Percentiles rank a stretch among this genome's conserved stretches.
Conservation (phyloP, 306 rosid species). For the Clitoria ternatea region DNA sequence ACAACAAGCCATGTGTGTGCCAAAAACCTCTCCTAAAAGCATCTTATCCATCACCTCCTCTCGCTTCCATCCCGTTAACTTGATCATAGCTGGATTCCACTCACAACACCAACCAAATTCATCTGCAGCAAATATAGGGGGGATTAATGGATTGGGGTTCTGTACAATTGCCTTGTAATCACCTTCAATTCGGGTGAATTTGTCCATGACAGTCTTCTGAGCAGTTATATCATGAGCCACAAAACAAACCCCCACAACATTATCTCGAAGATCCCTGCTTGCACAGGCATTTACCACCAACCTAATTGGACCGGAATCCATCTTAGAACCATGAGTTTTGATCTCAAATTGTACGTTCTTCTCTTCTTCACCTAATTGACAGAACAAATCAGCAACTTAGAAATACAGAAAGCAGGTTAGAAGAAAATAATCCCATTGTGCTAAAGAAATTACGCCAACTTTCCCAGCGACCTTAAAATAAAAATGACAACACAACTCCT, state of each 20-base stretch:
- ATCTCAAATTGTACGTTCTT: constrained; percentile 87
- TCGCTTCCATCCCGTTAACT: constrained; percentile 86
- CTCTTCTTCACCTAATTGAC: constrained; percentile 82
- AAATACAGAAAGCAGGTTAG: neutral
- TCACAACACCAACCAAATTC: constrained; percentile 99
- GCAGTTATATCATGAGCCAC: constrained; percentile 97
- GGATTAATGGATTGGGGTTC: constrained; percentile 83
- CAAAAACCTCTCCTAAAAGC: constrained; percentile 94
- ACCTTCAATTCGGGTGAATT: constrained; percentile 91
- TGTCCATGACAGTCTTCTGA: constrained; percentile 92
- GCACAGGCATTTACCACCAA: constrained; percentile 94
- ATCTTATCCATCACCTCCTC: constrained; percentile 84
- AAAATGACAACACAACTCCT: constrained; percentile 1
- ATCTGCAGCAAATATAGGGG: constrained; percentile 91
- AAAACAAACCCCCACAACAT: constrained; percentile 92
- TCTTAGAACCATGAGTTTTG: constrained; percentile 60
- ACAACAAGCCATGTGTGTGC: constrained; percentile 60
- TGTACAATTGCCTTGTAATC: constrained; percentile 97
- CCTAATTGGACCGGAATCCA: constrained; percentile 71
- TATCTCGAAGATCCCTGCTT: constrained; percentile 72
- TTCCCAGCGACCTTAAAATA: neutral
- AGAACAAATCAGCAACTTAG: constrained; percentile 17
- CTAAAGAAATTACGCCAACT: neutral
- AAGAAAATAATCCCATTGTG: neutral
- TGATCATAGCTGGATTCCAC: constrained; percentile 92